Evolutionary conservation across 2,329 filamentous ascomycete genomes (phyloP), one percentile per base, ranked within the genome.

Genomic region (Fusarium sp.): DNA sequence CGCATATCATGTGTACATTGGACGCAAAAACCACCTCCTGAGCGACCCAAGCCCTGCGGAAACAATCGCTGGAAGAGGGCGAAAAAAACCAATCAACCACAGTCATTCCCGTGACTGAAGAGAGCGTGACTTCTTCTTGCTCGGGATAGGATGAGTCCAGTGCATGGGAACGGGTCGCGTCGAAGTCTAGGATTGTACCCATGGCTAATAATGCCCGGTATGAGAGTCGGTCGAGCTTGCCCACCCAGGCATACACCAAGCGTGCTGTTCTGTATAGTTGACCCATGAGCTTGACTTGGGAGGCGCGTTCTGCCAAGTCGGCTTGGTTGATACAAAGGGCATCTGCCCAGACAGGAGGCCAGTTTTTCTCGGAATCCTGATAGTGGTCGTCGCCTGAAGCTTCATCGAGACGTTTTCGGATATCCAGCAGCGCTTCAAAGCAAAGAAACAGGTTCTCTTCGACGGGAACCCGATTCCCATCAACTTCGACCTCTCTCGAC

Each of bases 321-420:
- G 30, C 27, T n/a, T 65, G 62, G 62, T 65, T 65, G 25, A 65
- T 65, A 14, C 62, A 65, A 39, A 65, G 23, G 25, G 62, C 62
- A 10, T 65, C 62, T 5, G 54, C 52, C 62, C 62, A 65, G 35
- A 60, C 11, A 30, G 37, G 32, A 35, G 32, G 54, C 39, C 39
- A 43, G n/a, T 43, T 43, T n/a, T 7, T 43, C 0, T 43, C 10
- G 20, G n/a, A 20, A 43, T 43, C 6, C 10, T 11, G 39, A 10
- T 43, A 10, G 13, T 57, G 25, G 6, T 57, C 32, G 14, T 4
- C 9, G 14, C 14, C 13, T 37, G 54, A 39, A 37, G 32, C 32
- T 57, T 57, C 32, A 37, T 20, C n/a, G 18, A 18, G 30, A 7
- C 6, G 39, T 39, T 23, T 25, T n/a, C 54, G 54, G 14, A 57